Conservation (phyloP, 345 rosid genomes). For the Bretschneidera sinensis region DNA sequence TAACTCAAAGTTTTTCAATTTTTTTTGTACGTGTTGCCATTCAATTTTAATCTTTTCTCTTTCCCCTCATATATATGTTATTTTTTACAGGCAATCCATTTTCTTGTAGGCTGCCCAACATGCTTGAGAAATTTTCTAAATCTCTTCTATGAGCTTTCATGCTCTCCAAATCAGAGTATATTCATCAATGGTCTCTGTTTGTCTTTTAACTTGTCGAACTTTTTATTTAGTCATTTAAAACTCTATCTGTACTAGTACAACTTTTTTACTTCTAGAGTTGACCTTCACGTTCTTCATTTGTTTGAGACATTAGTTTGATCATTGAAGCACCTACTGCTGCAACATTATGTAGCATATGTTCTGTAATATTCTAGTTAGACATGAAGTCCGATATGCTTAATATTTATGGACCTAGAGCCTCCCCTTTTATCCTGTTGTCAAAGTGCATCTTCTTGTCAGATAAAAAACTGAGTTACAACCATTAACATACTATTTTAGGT, state of each 20-base stretch:
- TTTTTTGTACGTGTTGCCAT: background rate
- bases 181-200: conserved; percentile 75
- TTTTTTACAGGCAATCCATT: conserved; percentile 75
- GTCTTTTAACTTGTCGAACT: background rate
- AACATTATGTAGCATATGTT: background rate
- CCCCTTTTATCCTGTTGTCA: too few species aligned
- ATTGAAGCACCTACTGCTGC: background rate
- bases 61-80: background rate
- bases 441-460: too few species aligned
- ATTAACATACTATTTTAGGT: background rate
- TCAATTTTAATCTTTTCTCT: background rate
- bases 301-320: background rate
- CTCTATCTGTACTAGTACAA: too few species aligned
- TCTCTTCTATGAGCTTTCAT: conserved; percentile 89
- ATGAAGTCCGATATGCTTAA: background rate
- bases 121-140: conserved; percentile 92
- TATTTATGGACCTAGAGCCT: background rate
- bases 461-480: too few species aligned
- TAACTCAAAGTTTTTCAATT: background rate
- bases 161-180: conserved; percentile 93
- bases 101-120: conserved; percentile 95
- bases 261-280: too few species aligned
- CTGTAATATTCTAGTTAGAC: conserved; percentile 1
- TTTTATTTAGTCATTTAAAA: too few species aligned
- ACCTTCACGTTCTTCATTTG: too few species aligned